phyloP scores from a whole-genome alignment of 306 rosid genomes.

The Medicago truncatula region DNA sequence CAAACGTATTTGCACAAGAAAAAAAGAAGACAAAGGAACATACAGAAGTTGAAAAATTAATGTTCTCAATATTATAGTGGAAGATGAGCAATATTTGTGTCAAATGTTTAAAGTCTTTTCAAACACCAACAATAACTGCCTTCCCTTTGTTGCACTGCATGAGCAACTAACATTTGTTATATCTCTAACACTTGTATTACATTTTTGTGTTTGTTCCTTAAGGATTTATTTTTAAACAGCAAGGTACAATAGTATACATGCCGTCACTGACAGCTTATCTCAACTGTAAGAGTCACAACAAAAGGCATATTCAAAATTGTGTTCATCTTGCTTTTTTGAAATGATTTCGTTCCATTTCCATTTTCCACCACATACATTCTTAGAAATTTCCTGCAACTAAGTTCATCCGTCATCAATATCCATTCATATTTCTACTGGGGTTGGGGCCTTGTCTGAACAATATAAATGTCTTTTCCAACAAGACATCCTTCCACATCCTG shows the following conservation, averaged over 20 bases:
- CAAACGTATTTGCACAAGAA: too few relatives aligned
- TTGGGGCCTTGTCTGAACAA: constrained; percentile 94
- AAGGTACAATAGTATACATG: background rate
- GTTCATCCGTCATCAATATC: background rate
- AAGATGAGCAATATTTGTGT: background rate
- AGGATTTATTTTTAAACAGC: background rate
- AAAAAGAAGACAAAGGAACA: too few relatives aligned
- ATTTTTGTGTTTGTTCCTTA: background rate
- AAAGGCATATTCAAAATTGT: background rate
- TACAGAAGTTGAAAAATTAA: too few relatives aligned
- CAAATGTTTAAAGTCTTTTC: background rate
- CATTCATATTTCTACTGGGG: constrained; percentile 54
- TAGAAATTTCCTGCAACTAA: background rate
- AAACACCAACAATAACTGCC: background rate
- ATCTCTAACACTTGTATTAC: constrained; percentile 3
- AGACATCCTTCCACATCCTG: constrained; percentile 96
- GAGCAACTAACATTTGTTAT: background rate
- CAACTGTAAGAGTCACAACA: constrained; percentile 10
- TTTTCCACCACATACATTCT: constrained; percentile 22
- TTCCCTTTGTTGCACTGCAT: background rate
- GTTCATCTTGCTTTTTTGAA: constrained; percentile 8
- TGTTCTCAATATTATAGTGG: background rate
- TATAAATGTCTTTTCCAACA: constrained; percentile 77
- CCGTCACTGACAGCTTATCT: background rate
- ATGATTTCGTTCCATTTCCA: constrained; percentile 20